Evolutionary conservation across 176 grass and related monocot genomes (phyloP), one percentile per base, ranked within the genome.

Genomic region (Saccharum spontaneum): DNA sequence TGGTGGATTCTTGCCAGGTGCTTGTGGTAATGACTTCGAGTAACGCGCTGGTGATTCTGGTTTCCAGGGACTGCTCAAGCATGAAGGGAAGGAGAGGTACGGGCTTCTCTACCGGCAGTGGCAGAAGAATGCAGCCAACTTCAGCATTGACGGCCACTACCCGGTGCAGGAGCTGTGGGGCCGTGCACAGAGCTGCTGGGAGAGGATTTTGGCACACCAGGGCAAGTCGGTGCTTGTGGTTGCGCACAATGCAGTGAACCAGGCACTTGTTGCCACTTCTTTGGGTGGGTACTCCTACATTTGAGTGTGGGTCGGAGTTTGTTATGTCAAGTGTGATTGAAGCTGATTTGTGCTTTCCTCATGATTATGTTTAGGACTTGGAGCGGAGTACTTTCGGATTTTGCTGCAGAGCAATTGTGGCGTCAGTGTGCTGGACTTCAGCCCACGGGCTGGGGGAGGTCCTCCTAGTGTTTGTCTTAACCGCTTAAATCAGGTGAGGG

Each of bases 341-440:
- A 50, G 7, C 31, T 69, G 43, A 22, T 28, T 10, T 26, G 5
- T 79, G 26, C 1, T 82, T 49, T 79, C 3, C 34, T 60, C 34
- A 10, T 11, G 17, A 62, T 67, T 85, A 57, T 76, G 55, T 84
- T 79, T 86, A 95, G 96, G 93, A 74, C 91, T 98, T 75, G 89
- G 87, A 0, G 93, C 70, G 2, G 76, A 82, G 22, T 95, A 95
- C 92, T 98, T 95, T 26, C 89, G 97, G 78, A 50, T 87, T 88
- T 89, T 98, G 22, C 89, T 98, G 36, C 93, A 98, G 71, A 98
- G 96, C 72, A 98, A 95, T n/a, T 98, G 96, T 24, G 96, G 96
- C 2, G 96, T 81, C 30, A 95, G 89, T 60, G 93, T 94, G 55
- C 49, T 98, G 65, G 96, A 98, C 65, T 98, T 98, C 83, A 94